phyloP scores from a whole-genome alignment of 805 yeast species.

The Yarrowia sp. region DNA sequence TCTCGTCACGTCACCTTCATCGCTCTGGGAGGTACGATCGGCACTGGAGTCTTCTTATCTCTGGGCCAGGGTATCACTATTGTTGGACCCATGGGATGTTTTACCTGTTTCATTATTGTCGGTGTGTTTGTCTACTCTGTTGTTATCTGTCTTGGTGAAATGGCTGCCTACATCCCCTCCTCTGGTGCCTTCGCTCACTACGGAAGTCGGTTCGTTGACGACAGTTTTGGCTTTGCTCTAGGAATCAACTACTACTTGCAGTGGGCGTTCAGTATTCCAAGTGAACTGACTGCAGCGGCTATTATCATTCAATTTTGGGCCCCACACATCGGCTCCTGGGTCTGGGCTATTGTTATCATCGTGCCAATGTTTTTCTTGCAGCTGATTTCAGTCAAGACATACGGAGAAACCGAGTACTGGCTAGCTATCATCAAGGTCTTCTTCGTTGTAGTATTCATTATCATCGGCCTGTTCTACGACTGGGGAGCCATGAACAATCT shows the following conservation, averaged over 20 bases:
- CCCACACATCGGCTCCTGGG: slow-evolving; percentile 49
- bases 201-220: slow-evolving; percentile 59
- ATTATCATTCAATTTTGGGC: slow-evolving; percentile 47
- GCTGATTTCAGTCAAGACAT: slow-evolving; percentile 49
- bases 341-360: slow-evolving; percentile 50
- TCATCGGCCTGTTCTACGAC: slow-evolving; percentile 51
- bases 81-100: slow-evolving; percentile 38
- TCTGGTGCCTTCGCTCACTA: slow-evolving; percentile 68
- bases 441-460: slow-evolving; percentile 59
- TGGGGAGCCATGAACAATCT: slow-evolving; percentile 48
- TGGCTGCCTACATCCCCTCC: slow-evolving; percentile 52
- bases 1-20: slow-evolving; percentile 67
- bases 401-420: slow-evolving; percentile 64
- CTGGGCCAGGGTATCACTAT: slow-evolving; percentile 32
- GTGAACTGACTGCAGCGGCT: slow-evolving; percentile 46
- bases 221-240: slow-evolving; percentile 57
- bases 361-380: slow-evolving; percentile 52
- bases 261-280: slow-evolving; percentile 48
- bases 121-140: slow-evolving; percentile 44
- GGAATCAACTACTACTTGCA: slow-evolving; percentile 51
- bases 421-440: slow-evolving; percentile 60
- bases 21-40: slow-evolving; percentile 74
- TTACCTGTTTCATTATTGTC: slow-evolving; percentile 39
- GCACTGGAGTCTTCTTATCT: slow-evolving; percentile 58
- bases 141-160: slow-evolving; percentile 58